Conservation (phyloP, 192 early-diverging fungal species). For the Helicostylum pulchrum region DNA sequence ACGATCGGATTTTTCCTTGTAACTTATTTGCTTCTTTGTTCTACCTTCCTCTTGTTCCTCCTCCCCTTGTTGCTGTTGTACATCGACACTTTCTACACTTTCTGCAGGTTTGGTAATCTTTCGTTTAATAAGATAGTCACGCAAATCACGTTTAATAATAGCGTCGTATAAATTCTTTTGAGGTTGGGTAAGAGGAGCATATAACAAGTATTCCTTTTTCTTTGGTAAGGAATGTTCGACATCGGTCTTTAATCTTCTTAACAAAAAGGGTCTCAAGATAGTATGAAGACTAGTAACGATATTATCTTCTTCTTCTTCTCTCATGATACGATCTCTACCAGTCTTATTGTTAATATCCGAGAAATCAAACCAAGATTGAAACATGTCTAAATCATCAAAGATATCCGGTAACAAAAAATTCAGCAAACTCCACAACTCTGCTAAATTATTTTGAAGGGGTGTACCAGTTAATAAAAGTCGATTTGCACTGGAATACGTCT, state of each 20-base stretch:
- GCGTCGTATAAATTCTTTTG: constrained; percentile 77
- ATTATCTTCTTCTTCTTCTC: constrained; percentile 60
- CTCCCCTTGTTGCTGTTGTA: neutral
- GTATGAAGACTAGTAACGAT: constrained; percentile 82
- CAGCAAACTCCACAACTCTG: constrained; percentile 93
- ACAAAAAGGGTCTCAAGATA: constrained; percentile 74
- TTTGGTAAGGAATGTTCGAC: constrained; percentile 85
- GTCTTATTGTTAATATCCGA: constrained; percentile 65
- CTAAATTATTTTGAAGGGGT: constrained; percentile 90
- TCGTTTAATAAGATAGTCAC: constrained; percentile 54
- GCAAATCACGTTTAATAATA: constrained; percentile 55
- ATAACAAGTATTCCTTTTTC: constrained; percentile 87
- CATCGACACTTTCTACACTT: constrained; percentile 15
- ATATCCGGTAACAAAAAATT: constrained; percentile 96
- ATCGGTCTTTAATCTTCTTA: constrained; percentile 64
- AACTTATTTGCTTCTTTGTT: constrained; percentile 35
- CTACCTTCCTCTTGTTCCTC: constrained; percentile 37
- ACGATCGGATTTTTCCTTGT: constrained; percentile 33
- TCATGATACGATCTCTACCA: constrained; percentile 61
- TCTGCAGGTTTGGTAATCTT: neutral
- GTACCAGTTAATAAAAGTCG: constrained; percentile 89
- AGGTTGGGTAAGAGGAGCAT: constrained; percentile 66
- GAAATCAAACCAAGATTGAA: constrained; percentile 86
- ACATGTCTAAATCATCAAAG: constrained; percentile 83
- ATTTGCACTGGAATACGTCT: constrained; percentile 80